Conservation (phyloP, 2,329 filamentous ascomycete species). For the Coniosporium tulheliwenetii region DNA sequence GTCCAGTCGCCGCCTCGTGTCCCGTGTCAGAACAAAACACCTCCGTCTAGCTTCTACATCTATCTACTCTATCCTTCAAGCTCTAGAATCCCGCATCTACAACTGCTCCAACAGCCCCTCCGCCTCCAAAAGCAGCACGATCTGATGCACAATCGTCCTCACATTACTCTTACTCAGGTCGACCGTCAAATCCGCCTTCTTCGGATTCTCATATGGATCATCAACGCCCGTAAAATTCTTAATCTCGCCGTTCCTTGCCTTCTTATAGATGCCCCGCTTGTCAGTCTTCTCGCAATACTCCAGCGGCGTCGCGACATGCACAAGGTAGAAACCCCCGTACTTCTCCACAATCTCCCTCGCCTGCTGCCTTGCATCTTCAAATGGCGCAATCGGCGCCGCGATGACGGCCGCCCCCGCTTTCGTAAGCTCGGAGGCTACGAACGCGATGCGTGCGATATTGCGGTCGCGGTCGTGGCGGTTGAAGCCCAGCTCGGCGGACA, state of each 20-base stretch:
- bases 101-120: constrained; percentile 67
- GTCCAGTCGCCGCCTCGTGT: too few relatives aligned
- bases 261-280: constrained; percentile 75
- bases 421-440: constrained; percentile 89
- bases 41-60: background rate
- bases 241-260: constrained; percentile 76
- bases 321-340: constrained; percentile 80
- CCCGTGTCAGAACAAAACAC: too few relatives aligned
- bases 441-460: constrained; percentile 92
- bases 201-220: constrained; percentile 81
- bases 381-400: constrained; percentile 88
- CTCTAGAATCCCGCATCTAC: constrained; percentile 6
- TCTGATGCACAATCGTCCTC: constrained; percentile 89
- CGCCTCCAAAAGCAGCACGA: constrained; percentile 81
- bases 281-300: constrained; percentile 93
- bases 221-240: constrained; percentile 98
- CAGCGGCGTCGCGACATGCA: constrained; percentile 86
- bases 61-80: background rate
- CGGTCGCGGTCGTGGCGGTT: constrained; percentile 79
- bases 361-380: constrained; percentile 59
- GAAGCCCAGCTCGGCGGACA: constrained; percentile 93
- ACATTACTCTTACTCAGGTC: constrained; percentile 78
- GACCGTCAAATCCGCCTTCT: constrained; percentile 70
- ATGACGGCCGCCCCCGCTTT: constrained; percentile 89
- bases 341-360: constrained; percentile 78